Evolutionary conservation across 1,284 basidiomycete species (phyloP), one percentile per base, ranked within the genome.

Genomic region (Inonotus obliquus): DNA sequence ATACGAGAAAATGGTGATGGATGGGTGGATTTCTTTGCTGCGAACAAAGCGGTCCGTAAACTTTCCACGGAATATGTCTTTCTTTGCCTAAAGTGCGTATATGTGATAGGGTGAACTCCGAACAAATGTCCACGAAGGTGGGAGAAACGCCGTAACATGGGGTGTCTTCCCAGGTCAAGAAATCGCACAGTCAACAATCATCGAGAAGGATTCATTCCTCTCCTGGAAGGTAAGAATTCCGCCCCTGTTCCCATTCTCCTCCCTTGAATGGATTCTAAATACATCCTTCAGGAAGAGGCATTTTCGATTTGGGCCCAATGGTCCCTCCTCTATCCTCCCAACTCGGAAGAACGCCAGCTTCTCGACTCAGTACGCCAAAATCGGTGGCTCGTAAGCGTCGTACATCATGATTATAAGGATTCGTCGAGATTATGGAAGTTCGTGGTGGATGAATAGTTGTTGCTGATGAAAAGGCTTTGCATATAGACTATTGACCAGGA

Each of bases 111-210:
- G 92, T 57, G 90, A 95, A 62, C 87, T 87, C 68, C 78, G 80
- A 62, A 94, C 88, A 32, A 98, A 97, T 74, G 85, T 94, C 11
- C 80, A 84, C 1, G 84, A 88, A 35, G 86, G 86, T 41, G 89
- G 86, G 9, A 85, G 93, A 59, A 98, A 98, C 73, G 96, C 96
- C 0, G 97, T 99, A 27, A 99, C 97, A 0, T 99, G 96, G 97
- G 96, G 96, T 65, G 91, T 97, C 9, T 99, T 99, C 76, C 94
- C 97, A 3, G 94, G 93, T 0, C 90, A 96, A 71, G 97, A 99
- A 75, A 91, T 99, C 62, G 85, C 91, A 1, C 96, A 98, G 72
- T 94, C 96, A 7, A 99, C 97, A 0, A 98, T 99, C 68, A 98
- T 99, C 57, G 97, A 98, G 70, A 83, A 82, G 59, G 87, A 92